Percentiles rank a stretch among this genome's conserved stretches.
These are phyloP conservation scores for Melampsora abietis-canadensis DNA, from an alignment of 1,284 basidiomycete genomes.

Conservation along the genomic window DNA sequence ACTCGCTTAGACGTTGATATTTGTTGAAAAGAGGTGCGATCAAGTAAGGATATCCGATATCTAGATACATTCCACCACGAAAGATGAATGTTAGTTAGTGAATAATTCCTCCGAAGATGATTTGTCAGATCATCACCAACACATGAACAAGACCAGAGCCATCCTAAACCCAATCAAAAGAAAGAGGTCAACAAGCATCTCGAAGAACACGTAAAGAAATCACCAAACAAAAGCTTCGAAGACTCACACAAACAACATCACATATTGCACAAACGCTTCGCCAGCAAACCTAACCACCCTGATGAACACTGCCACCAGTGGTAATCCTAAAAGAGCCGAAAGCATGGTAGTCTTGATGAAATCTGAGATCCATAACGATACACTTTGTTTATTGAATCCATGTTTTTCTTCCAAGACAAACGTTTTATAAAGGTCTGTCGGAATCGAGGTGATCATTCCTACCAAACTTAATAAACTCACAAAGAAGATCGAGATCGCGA, in stretches of 20 bases:
- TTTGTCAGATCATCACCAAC: constrained; percentile 47
- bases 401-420: constrained; percentile 93
- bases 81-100: constrained; percentile 48
- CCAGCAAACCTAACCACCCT: constrained; percentile 90
- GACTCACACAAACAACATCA: constrained; percentile 74
- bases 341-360: constrained; percentile 75
- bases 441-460: constrained; percentile 63
- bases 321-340: constrained; percentile 72
- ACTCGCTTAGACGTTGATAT: constrained; percentile 33
- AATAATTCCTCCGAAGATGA: constrained; percentile 39
- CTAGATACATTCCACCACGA: constrained; percentile 43
- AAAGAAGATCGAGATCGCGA: constrained; percentile 78
- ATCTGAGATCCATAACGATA: constrained; percentile 70
- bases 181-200: not conserved
- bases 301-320: constrained; percentile 81
- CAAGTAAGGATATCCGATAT: constrained; percentile 15
- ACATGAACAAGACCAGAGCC: constrained; percentile 36
- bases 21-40: constrained; percentile 42
- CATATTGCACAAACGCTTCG: constrained; percentile 78
- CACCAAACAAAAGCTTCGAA: constrained; percentile 47
- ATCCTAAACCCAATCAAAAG: constrained; percentile 9
- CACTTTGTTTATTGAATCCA: constrained; percentile 93
- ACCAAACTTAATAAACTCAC: constrained; percentile 64
- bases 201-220: too few species aligned
- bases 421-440: constrained; percentile 75